These are phyloP conservation scores for Anisogramma anomala DNA, from an alignment of 2,329 filamentous ascomycete species.

Conservation along the genomic window DNA sequence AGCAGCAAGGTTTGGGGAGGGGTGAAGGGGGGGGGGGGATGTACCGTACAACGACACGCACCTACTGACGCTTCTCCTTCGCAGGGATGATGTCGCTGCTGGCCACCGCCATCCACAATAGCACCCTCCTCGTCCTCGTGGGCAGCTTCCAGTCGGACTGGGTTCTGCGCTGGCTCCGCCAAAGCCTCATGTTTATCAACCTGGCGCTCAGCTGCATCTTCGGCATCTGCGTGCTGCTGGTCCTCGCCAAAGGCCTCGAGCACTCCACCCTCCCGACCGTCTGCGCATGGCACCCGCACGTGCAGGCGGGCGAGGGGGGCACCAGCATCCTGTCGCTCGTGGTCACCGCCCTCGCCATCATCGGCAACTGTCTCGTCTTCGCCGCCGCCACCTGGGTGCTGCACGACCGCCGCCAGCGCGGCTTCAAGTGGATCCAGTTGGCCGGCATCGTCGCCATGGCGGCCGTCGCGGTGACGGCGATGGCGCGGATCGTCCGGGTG, in stretches of 20 bases:
- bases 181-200: slow-evolving; percentile 55
- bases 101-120: slow-evolving; percentile 54
- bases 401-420: slow-evolving; percentile 41
- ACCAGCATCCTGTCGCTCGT: slow-evolving; percentile 39
- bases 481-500: slow-evolving; percentile 42
- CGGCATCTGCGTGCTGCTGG: slow-evolving; percentile 45
- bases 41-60: not conserved
- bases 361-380: slow-evolving; percentile 47
- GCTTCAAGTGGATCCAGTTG: slow-evolving; percentile 42
- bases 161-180: slow-evolving; percentile 54
- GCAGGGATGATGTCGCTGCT: slow-evolving; percentile 53
- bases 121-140: slow-evolving; percentile 51
- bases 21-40: not conserved
- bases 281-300: slow-evolving; percentile 43
- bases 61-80: slow-evolving; percentile 41
- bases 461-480: slow-evolving; percentile 47
- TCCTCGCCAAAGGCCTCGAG: slow-evolving; percentile 37
- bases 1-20: no score
- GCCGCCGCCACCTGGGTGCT: slow-evolving; percentile 52
- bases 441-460: slow-evolving; percentile 43
- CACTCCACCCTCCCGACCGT: slow-evolving; percentile 42
- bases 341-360: slow-evolving; percentile 51
- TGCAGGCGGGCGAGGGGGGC: slow-evolving; percentile 21
- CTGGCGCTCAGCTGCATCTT: slow-evolving; percentile 44
- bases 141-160: slow-evolving; percentile 56